These are phyloP conservation scores for Kentomonas sorsogonicus DNA, from an alignment of 208 protist species.

Conservation along the genomic window DNA sequence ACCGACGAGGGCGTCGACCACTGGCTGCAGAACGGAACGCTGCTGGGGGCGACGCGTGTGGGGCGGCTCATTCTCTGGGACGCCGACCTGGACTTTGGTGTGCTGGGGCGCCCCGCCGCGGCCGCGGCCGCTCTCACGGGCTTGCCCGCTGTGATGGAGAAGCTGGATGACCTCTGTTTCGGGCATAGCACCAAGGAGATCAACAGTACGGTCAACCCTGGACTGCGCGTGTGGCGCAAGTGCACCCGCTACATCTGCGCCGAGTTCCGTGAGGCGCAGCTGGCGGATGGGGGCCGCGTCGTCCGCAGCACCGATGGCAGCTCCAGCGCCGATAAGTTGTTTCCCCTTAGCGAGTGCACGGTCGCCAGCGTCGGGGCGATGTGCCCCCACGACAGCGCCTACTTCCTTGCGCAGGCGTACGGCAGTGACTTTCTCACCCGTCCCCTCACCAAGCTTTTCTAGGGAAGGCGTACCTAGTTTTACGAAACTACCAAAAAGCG, in stretches of 20 bases:
- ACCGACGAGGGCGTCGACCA: slow-evolving; percentile 19
- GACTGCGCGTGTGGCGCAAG: slow-evolving; percentile 52
- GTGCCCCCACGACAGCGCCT: slow-evolving; percentile 63
- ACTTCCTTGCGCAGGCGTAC: slow-evolving; percentile 61
- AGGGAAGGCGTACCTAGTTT: background rate
- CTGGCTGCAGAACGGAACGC: slow-evolving; percentile 79
- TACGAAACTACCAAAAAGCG: background rate
- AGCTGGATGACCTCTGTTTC: slow-evolving; percentile 48
- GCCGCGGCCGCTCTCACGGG: slow-evolving; percentile 7
- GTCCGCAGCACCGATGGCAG: slow-evolving; percentile 38
- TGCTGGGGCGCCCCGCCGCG: slow-evolving; percentile 24
- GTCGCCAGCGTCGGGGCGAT: slow-evolving; percentile 37
- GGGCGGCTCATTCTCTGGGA: slow-evolving; percentile 81
- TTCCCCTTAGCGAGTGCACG: slow-evolving; percentile 57
- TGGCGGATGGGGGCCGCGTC: slow-evolving; percentile 14
- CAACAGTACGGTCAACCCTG: slow-evolving; percentile 21
- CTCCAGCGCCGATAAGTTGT: slow-evolving; percentile 32
- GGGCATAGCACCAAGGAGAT: slow-evolving; percentile 23
- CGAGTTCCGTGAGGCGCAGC: slow-evolving; percentile 55
- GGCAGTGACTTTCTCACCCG: slow-evolving; percentile 62
- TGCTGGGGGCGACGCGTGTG: slow-evolving; percentile 60
- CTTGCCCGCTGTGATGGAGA: slow-evolving; percentile 19
- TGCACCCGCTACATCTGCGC: slow-evolving; percentile 74
- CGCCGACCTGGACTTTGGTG: slow-evolving; percentile 72
- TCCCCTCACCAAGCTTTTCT: slow-evolving; percentile 66